Evolutionary conservation across 2,329 filamentous ascomycete species (phyloP), one percentile per base, ranked within the genome.

Genomic region (Colletotrichum magnum): DNA sequence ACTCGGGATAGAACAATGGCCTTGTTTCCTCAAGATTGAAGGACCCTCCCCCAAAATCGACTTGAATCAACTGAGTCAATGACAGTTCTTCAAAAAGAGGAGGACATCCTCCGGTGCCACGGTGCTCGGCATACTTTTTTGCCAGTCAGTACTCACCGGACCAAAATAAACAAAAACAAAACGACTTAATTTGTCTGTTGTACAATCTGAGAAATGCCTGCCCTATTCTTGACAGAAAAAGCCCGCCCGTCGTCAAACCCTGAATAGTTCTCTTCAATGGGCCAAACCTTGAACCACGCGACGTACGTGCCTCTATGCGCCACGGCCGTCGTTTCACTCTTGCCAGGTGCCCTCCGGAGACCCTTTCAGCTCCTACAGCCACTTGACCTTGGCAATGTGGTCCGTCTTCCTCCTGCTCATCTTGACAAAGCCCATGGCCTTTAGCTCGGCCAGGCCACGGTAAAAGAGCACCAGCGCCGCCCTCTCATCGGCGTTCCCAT

Each of bases 351-450:
- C 45, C 56, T 61, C 51, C 36, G 26, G 43, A 52, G 39, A 6
- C 43, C 57, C 67, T 69, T 69, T 69, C 58, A 69, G 68, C 64
- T 63, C 64, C 77, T 79, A 89, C 70, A 96, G 83, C 74, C 95
- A 96, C 78, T 93, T 94, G 90, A 94, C 86, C 84, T 98, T 98
- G 47, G 94, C 91, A 73, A 98, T 84, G 81, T 98, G 95, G 78
- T 98, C 96, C 26, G 91, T 89, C 85, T 97, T 97, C 85, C 95
- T 97, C 81, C 92, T 93, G 76, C 92, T 98, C 70, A 88, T 87
- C 83, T 96, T 98, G 70, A 98, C 87, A 81, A 98, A 92, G 7
- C 96, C 96, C 75, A 99, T 85, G 62, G 91, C 89, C 79, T 91
- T 92, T 78, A 99, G 80, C 79, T 99, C 96, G 0, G 95, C 94